Conservation (phyloP, 192 early-diverging fungal species). For the Glomus cerebriforme region DNA sequence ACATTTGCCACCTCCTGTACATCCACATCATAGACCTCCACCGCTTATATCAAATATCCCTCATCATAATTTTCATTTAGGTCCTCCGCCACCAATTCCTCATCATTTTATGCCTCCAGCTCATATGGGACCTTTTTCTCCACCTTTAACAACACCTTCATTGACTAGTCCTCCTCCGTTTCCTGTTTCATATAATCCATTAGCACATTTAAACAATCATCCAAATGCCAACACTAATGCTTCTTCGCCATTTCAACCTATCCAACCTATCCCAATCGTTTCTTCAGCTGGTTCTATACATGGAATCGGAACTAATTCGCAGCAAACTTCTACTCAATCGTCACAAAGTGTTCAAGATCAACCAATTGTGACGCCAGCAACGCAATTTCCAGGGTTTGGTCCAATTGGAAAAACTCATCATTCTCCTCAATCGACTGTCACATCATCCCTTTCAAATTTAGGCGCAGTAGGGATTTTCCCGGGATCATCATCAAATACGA, state of each 20-base stretch:
- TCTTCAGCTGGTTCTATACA: background rate
- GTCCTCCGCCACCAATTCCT: conserved; percentile 24
- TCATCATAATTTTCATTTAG: conserved; percentile 30
- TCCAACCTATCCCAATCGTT: conserved; percentile 14
- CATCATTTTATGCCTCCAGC: conserved; percentile 29
- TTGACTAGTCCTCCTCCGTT: conserved; percentile 29
- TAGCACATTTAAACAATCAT: background rate
- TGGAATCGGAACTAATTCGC: background rate
- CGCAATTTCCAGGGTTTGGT: conserved; percentile 27
- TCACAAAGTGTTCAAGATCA: conserved; percentile 11
- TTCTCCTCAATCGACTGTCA: background rate
- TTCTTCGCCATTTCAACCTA: conserved; percentile 20
- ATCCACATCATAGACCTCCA: conserved; percentile 31
- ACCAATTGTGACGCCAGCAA: background rate
- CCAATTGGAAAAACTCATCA: conserved; percentile 30
- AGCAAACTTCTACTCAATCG: background rate
- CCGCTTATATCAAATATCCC: background rate
- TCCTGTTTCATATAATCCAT: conserved; percentile 11
- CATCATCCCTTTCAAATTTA: conserved; percentile 16
- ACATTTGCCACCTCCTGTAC: conserved; percentile 12
- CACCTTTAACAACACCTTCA: conserved; percentile 22
- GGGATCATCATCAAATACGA: background rate
- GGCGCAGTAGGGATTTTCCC: background rate
- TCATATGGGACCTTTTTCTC: conserved; percentile 31
- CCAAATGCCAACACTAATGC: conserved; percentile 10